Conservation (phyloP, 2,329 filamentous ascomycete genomes). For the Didymella segeticola region DNA sequence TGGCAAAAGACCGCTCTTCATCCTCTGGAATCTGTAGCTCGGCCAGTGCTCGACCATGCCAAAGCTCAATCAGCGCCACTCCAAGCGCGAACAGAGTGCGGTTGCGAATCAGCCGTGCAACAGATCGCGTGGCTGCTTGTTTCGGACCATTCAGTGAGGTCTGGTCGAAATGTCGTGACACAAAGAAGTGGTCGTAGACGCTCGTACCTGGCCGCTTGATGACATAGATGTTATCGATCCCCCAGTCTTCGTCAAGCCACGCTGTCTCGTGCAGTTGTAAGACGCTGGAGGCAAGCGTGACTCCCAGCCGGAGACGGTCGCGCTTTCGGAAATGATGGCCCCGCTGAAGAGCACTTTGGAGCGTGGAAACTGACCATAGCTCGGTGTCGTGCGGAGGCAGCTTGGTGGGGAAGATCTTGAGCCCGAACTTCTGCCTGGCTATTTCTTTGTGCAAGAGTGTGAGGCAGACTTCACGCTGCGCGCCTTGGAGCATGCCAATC, state of each 20-base stretch:
- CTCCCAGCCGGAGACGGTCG: constrained; percentile 25
- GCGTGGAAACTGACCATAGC: not conserved
- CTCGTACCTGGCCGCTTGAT: constrained; percentile 19
- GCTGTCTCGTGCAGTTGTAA: constrained; percentile 33
- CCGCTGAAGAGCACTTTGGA: not conserved
- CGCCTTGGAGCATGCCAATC: not conserved
- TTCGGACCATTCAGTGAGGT: not conserved
- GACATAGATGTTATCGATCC: constrained; percentile 32
- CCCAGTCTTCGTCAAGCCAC: constrained; percentile 31
- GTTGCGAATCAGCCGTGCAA: not conserved
- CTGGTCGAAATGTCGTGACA: not conserved
- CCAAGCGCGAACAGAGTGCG: not conserved
- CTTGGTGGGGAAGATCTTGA: not conserved
- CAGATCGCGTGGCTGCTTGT: not conserved
- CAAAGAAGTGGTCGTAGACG: constrained; percentile 16
- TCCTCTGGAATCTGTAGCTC: not conserved
- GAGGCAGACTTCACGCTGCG: not conserved
- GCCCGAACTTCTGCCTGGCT: not conserved
- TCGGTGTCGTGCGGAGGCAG: not conserved
- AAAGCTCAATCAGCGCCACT: not conserved
- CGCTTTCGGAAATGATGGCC: too few relatives aligned
- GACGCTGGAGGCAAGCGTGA: constrained; percentile 29
- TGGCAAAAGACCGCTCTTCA: not conserved
- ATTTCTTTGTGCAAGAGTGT: not conserved
- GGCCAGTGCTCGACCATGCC: not conserved